phyloP scores from a whole-genome alignment of 305 asterid genomes.

The Fraxinus paxiana region DNA sequence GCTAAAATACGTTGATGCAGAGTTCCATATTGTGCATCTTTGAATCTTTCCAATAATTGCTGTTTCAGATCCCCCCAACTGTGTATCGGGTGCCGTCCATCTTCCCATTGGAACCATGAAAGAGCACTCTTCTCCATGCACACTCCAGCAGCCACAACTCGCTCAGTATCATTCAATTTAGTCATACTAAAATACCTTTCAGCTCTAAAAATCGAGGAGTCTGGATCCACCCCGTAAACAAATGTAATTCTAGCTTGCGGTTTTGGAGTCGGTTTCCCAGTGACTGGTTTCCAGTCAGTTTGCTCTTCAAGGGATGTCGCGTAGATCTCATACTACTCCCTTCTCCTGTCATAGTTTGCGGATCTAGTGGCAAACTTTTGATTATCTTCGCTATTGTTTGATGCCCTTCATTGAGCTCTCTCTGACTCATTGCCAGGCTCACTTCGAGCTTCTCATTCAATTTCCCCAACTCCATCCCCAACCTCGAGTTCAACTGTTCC shows the following conservation, averaged over 20 bases:
- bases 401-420: background rate
- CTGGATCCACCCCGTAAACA: background rate
- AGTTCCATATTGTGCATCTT: background rate
- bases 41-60: background rate
- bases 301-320: background rate
- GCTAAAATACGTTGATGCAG: background rate
- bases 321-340: background rate
- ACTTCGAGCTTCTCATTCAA: background rate
- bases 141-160: background rate
- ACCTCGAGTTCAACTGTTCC: background rate
- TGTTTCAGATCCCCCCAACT: background rate
- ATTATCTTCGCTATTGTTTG: background rate
- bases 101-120: background rate
- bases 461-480: background rate
- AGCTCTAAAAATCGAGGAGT: background rate
- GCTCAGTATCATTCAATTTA: background rate
- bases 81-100: background rate
- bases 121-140: background rate
- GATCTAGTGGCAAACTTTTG: background rate
- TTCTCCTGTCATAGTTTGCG: background rate
- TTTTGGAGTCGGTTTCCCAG: background rate
- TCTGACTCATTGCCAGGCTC: background rate
- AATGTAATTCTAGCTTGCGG: background rate
- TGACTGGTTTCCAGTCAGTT: background rate
- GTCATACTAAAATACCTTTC: background rate